Percentiles rank a stretch among this genome's conserved stretches.
Evolutionary conservation across 176 grass and related monocot genomes (phyloP).

Genomic region (Echinochloa phyllopogon): DNA sequence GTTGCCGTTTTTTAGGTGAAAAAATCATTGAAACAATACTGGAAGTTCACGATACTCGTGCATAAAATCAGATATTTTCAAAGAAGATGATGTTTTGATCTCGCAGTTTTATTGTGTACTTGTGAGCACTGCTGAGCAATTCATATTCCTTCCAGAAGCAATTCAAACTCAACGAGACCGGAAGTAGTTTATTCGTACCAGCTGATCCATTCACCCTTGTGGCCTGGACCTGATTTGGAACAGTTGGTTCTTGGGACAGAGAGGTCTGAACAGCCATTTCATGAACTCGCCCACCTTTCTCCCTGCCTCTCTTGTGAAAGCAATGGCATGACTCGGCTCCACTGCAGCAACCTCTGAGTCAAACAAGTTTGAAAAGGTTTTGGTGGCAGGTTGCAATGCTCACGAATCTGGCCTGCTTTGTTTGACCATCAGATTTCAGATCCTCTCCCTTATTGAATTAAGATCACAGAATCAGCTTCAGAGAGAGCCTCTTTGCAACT

Average conservation of each 20-base stretch:
- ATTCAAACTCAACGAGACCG: neutral
- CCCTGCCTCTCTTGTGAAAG: neutral
- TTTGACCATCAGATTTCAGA: constrained; percentile 48
- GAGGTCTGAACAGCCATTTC: constrained; percentile 37
- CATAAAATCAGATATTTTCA: neutral
- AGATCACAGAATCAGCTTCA: neutral
- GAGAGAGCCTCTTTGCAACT: neutral
- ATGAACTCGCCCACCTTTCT: constrained; percentile 2
- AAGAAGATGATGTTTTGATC: neutral
- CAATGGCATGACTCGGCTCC: constrained; percentile 7
- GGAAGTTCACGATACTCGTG: neutral
- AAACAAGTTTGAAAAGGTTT: constrained; percentile 51
- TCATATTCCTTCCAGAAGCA: neutral
- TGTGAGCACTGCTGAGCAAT: constrained; percentile 1
- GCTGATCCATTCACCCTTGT: neutral
- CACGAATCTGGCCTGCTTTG: constrained; percentile 38
- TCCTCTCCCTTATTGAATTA: constrained; percentile 15
- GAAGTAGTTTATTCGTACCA: neutral
- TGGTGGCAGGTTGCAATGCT: neutral
- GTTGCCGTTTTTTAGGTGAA: neutral
- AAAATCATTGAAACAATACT: neutral
- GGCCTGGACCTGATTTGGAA: neutral
- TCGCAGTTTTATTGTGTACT: neutral
- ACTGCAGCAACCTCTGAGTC: constrained; percentile 11
- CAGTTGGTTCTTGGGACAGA: constrained; percentile 18